Conservation (phyloP, 352 stramenopile species). For the Pythium biforme region DNA sequence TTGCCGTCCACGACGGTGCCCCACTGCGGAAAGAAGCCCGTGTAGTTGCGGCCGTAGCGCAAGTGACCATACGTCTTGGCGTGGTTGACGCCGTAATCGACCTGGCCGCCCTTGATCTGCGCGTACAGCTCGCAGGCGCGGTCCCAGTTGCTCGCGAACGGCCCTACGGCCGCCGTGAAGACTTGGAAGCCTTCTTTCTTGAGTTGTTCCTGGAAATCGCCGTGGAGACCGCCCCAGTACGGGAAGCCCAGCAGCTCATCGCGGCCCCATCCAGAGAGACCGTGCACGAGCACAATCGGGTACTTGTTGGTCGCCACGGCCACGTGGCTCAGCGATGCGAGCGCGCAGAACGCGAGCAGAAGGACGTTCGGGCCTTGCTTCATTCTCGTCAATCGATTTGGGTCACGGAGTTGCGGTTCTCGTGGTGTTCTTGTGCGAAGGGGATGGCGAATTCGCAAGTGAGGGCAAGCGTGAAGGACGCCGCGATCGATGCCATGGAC, state of each 20-base stretch:
- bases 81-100: constrained; percentile 36
- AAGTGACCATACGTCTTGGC: constrained; percentile 19
- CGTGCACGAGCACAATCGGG: constrained; percentile 35
- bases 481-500: too few species aligned
- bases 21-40: constrained; percentile 59
- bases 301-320: constrained; percentile 5
- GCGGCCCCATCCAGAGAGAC: constrained; percentile 24
- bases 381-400: neutral
- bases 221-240: constrained; percentile 31
- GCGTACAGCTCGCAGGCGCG: constrained; percentile 42
- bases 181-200: constrained; percentile 32
- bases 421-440: neutral
- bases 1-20: constrained; percentile 41
- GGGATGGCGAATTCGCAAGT: neutral
- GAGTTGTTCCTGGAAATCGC: constrained; percentile 29
- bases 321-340: neutral
- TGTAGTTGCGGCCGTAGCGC: constrained; percentile 43
- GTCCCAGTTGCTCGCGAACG: constrained; percentile 38
- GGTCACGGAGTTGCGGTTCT: neutral
- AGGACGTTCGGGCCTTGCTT: neutral
- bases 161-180: constrained; percentile 25
- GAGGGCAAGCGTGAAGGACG: neutral
- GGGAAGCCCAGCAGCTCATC: constrained; percentile 21
- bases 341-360: neutral
- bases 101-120: constrained; percentile 33